Evolutionary conservation across 345 rosid species (phyloP), one percentile per base, ranked within the genome.

Genomic region (Pistacia integerrima): DNA sequence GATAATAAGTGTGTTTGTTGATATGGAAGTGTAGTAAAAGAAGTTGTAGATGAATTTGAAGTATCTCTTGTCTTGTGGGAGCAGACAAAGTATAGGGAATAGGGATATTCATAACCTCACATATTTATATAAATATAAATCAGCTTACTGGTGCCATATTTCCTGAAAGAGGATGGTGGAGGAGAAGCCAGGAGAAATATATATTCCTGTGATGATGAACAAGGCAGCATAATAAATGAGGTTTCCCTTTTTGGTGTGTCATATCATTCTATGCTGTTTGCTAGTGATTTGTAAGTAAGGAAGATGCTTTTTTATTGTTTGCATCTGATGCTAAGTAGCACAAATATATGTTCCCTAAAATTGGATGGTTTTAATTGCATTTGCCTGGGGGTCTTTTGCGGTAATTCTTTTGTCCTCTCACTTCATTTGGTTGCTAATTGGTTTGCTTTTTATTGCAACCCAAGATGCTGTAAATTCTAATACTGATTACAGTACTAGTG

Each of bases 261-360:
- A 52, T 17, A 17, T 33, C 64, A 79, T 75, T 79, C 76, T 64
- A 35, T 12, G 46, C 60, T 79, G 82, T 70, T 69, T 70, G 65
- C 46, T 70, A 75, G 78, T 79, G 78, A 67, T 67, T 78, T 73
- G 74, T 36, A 48, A 49, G 49, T 28, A 60, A 69, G 69, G 12
- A 55, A 65, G 72, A 75, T 75, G 60, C 78, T 70, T 65, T 66
- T 67, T 18, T 67, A 60, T 56, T 41, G 56, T 56, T 75, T 75
- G 55, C 16, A 17, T 16, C n/a, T 20, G 58, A 59, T 59, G 33
- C 35, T 5, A 22, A 46, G 70, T 18, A 11, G 44, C 48, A 44
- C 14, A 22, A 20, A 58, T 28, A 16, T 52, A 28, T 69, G 16
- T 66, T 66, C 22, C 57, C 69, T 59, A 20, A n/a, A 55, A 58